A percentile compares a stretch with the other conserved stretches of the same genome.
Conservation (phyloP, 1,284 basidiomycete genomes). For the Trichosporon sp. region DNA sequence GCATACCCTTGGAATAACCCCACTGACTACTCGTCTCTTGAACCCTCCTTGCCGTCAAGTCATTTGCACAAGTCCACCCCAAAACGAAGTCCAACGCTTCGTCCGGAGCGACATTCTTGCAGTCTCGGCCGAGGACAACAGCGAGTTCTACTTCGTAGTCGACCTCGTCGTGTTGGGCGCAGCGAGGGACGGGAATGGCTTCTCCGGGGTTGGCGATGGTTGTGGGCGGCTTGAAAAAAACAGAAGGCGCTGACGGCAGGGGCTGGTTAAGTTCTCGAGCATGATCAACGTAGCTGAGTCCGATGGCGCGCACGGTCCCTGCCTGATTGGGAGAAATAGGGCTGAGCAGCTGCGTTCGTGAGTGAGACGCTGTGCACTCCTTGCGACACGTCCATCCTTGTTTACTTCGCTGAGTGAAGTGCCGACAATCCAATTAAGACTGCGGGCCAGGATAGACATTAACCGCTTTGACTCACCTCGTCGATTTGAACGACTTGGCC, state of each 20-base stretch:
- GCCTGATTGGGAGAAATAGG: slow-evolving; percentile 33
- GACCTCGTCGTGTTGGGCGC: slow-evolving; percentile 64
- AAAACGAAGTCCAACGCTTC: slow-evolving; percentile 77
- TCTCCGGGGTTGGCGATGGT: slow-evolving; percentile 67
- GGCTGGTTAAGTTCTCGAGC: slow-evolving; percentile 23
- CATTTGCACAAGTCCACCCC: slow-evolving; percentile 73
- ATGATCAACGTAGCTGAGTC: slow-evolving; percentile 36
- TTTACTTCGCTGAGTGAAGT: not conserved
- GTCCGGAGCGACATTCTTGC: slow-evolving; percentile 68
- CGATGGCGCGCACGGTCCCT: slow-evolving; percentile 36
- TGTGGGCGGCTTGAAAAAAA: slow-evolving; percentile 74
- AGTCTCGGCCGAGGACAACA: slow-evolving; percentile 74
- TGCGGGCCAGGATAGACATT: not conserved
- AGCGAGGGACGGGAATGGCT: slow-evolving; percentile 62
- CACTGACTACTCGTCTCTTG: slow-evolving; percentile 64
- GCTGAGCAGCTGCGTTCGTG: slow-evolving; percentile 27
- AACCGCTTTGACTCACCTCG: not conserved
- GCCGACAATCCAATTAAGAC: not conserved
- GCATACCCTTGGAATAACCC: slow-evolving; percentile 72
- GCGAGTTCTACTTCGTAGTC: slow-evolving; percentile 87
- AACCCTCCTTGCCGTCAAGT: slow-evolving; percentile 75
- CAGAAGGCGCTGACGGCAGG: slow-evolving; percentile 59
- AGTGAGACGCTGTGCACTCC: not conserved
- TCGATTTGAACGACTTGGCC: not conserved
- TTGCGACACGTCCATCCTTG: not conserved